Conservation (phyloP, 2,329 filamentous ascomycete genomes). For the Fusarium verrucosum region DNA sequence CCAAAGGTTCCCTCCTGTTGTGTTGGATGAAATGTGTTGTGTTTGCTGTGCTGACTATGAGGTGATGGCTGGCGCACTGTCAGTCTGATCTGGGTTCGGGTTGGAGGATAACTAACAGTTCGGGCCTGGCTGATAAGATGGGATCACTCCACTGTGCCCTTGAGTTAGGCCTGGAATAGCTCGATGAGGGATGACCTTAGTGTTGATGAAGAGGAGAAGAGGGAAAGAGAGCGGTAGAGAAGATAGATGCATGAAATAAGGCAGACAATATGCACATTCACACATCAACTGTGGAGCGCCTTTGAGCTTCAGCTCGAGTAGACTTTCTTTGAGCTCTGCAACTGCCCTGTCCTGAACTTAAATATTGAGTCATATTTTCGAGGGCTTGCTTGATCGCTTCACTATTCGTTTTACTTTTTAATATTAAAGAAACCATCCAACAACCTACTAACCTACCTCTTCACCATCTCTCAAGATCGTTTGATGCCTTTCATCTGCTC, state of each 20-base stretch:
- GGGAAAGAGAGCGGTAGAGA: not conserved
- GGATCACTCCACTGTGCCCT: not conserved
- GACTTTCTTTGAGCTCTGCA: constrained; percentile 7
- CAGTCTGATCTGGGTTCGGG: constrained; percentile 13
- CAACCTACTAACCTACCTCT: not conserved
- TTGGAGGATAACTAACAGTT: constrained; percentile 19
- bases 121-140: constrained; percentile 20
- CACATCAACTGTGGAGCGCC: constrained; percentile 22
- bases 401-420: not conserved
- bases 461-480: constrained; percentile 13
- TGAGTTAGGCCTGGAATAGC: not conserved
- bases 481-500: constrained; percentile 30
- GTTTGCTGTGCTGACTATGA: constrained; percentile 3
- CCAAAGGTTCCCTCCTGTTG: constrained; percentile 15
- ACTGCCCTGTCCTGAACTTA: constrained; percentile 2
- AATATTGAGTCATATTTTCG: not conserved
- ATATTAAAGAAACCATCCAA: not conserved
- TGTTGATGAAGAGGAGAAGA: not conserved
- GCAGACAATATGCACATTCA: constrained; percentile 11
- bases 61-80: constrained; percentile 25
- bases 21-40: constrained; percentile 8
- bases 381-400: not conserved
- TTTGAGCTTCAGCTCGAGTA: constrained; percentile 20
- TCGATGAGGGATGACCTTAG: not conserved
- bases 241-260: constrained; percentile 8